These are phyloP conservation scores for Corymbia maculata DNA, from an alignment of 345 rosid genomes.

Conservation along the genomic window DNA sequence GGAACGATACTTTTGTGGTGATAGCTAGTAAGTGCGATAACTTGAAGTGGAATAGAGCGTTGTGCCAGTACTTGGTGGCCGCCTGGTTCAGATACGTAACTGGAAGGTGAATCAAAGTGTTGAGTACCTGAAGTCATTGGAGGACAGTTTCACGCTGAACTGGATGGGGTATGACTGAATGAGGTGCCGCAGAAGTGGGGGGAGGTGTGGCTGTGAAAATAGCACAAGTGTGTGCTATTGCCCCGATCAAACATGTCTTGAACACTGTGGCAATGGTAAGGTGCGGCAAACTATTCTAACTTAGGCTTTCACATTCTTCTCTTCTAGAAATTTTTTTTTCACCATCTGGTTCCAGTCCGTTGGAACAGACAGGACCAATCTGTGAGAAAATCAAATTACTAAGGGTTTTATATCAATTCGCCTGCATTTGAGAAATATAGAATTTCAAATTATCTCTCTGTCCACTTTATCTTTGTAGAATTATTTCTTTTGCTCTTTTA, in stretches of 20 bases:
- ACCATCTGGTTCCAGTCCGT: neutral
- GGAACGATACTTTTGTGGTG: neutral
- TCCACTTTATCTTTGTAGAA: neutral
- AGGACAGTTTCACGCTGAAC: slow-evolving; percentile 6
- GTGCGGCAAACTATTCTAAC: neutral
- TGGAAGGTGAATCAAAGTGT: slow-evolving; percentile 4
- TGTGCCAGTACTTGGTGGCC: neutral
- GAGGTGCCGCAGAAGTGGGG: slow-evolving; percentile 9
- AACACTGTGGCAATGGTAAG: slow-evolving; percentile 8
- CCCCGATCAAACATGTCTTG: slow-evolving; percentile 1
- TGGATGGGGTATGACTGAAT: slow-evolving; percentile 5
- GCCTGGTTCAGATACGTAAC: fast-evolving
- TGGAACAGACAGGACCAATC: neutral
- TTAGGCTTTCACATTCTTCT: neutral
- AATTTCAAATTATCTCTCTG: neutral
- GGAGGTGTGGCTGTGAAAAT: slow-evolving; percentile 11
- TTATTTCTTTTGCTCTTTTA: neutral
- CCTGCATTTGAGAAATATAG: neutral
- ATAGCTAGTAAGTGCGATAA: slow-evolving; percentile 2
- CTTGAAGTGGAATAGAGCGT: neutral
- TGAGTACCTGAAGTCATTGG: slow-evolving; percentile 1
- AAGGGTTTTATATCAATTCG: neutral
- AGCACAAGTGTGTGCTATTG: slow-evolving; percentile 6
- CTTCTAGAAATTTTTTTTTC: neutral
- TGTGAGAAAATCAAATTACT: fast-evolving